Percentiles rank a stretch among this genome's conserved stretches.
Conservation (phyloP, 257 asterid genomes). For the Hygrophila difformis region DNA sequence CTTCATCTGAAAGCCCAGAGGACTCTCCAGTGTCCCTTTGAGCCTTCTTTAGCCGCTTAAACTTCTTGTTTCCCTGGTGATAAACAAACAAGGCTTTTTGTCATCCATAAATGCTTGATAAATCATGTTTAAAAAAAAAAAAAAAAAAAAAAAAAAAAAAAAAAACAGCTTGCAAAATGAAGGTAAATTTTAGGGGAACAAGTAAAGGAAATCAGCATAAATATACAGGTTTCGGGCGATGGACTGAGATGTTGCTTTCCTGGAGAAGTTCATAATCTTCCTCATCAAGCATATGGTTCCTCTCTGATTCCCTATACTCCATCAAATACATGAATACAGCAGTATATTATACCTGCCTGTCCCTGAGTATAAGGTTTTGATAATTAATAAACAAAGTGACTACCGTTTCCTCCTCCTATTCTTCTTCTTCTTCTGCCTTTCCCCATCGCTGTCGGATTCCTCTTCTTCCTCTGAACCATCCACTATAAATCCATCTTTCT, state of each 20-base stretch:
- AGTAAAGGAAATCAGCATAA: too few relatives aligned
- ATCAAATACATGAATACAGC: background rate
- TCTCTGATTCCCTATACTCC: constrained; percentile 56
- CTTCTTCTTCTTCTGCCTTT: constrained; percentile 84
- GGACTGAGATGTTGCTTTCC: constrained; percentile 81
- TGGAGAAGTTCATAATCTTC: constrained; percentile 93
- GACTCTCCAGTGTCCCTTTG: constrained; percentile 58
- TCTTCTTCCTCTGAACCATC: constrained; percentile 72
- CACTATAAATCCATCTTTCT: constrained; percentile 93
- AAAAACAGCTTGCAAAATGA: too few relatives aligned
- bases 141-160: constrained; percentile 2
- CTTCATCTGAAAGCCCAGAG: constrained; percentile 76
- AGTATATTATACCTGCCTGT: background rate
- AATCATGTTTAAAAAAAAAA: background rate
- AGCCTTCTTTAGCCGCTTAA: constrained; percentile 84
- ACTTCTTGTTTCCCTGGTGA: constrained; percentile 64
- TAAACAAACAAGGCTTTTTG: constrained; percentile 7
- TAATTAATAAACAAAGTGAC: background rate
- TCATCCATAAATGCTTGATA: constrained; percentile 1
- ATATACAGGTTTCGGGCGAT: constrained; percentile 61
- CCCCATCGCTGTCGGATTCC: constrained; percentile 65
- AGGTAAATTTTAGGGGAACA: too few relatives aligned
- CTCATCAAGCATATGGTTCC: constrained; percentile 65
- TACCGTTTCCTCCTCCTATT: constrained; percentile 85
- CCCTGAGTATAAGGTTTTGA: background rate